A percentile compares a stretch with the other conserved stretches of the same genome.
phyloP scores from a whole-genome alignment of 176 grass and related monocot species.

The Cenchrus purpureus region DNA sequence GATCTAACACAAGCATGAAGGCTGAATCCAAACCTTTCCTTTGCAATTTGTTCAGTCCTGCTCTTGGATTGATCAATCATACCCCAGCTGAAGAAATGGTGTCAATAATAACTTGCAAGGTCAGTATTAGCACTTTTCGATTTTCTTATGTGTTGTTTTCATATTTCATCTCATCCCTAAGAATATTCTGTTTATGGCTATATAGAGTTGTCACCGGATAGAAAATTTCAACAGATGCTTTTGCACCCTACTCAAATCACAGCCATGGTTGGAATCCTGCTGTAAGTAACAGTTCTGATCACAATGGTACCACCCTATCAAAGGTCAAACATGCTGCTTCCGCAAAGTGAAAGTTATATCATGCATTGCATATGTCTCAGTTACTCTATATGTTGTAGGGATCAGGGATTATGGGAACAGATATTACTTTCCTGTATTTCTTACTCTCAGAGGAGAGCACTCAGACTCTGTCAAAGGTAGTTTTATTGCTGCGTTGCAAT shows the following conservation, averaged over 20 bases:
- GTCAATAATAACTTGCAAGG: constrained; percentile 51
- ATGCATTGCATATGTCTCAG: neutral
- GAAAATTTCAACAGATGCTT: constrained; percentile 89
- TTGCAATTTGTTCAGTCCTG: too few relatives aligned
- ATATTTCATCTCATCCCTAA: constrained; percentile 13
- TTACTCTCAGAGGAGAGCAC: constrained; percentile 75
- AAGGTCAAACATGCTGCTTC: constrained; percentile 19
- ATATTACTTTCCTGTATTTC: constrained; percentile 92
- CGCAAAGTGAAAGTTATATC: neutral
- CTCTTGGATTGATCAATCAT: too few relatives aligned
- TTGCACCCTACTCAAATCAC: constrained; percentile 84
- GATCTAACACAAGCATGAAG: too few relatives aligned
- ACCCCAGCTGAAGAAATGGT: constrained; percentile 41
- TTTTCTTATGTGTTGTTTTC: constrained; percentile 1
- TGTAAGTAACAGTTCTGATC: constrained; percentile 70
- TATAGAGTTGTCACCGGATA: constrained; percentile 86
- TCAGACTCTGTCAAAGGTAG: constrained; percentile 65
- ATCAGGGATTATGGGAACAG: constrained; percentile 88
- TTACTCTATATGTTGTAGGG: constrained; percentile 62
- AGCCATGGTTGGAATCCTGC: constrained; percentile 92
- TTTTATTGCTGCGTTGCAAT: neutral
- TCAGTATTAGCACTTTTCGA: constrained; percentile 27
- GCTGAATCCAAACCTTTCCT: too few relatives aligned
- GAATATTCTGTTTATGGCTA: constrained; percentile 30
- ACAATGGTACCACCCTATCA: constrained; percentile 13